Conservation (phyloP, 805 yeast genomes). For the Metschnikowia vanudenii region DNA sequence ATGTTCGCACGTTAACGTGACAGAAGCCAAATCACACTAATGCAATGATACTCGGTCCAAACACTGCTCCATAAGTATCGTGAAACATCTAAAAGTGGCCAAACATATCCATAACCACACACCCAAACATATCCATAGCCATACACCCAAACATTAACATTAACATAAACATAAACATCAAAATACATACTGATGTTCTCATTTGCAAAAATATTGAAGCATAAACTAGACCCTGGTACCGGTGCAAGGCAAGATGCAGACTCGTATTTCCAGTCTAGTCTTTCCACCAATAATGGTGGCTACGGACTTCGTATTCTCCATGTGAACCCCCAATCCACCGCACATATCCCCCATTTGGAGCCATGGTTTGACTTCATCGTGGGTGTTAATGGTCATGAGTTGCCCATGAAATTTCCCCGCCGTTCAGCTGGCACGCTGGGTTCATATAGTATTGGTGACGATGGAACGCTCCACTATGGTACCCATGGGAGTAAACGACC, state of each 20-base stretch:
- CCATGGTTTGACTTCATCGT: conserved; percentile 86
- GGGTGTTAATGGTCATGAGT: conserved; percentile 72
- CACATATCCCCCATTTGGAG: conserved; percentile 49
- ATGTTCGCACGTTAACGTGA: too few species aligned
- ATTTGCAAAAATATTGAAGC: conserved; percentile 44
- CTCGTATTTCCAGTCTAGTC: conserved; percentile 36
- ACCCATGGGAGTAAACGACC: conserved; percentile 1
- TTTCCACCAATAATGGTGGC: conserved; percentile 38
- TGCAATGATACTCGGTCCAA: too few species aligned
- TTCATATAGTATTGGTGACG: conserved; percentile 37
- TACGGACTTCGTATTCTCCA: conserved; percentile 39
- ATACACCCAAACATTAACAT: too few species aligned
- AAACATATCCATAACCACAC: too few species aligned
- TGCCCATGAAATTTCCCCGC: conserved; percentile 39
- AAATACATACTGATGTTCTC: conserved; percentile 34
- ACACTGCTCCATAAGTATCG: too few species aligned
- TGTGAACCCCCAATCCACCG: conserved; percentile 40
- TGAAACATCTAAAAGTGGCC: too few species aligned
- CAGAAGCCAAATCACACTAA: too few species aligned
- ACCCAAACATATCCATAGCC: too few species aligned
- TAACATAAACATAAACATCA: background rate
- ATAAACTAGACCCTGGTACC: conserved; percentile 34
- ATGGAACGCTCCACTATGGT: conserved; percentile 41
- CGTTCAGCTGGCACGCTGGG: conserved; percentile 5
- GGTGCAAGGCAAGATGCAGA: conserved; percentile 20